Percentiles rank a stretch among this genome's conserved stretches.
Conservation (phyloP, 192 early-diverging fungal genomes). For the Glomus cerebriforme region DNA sequence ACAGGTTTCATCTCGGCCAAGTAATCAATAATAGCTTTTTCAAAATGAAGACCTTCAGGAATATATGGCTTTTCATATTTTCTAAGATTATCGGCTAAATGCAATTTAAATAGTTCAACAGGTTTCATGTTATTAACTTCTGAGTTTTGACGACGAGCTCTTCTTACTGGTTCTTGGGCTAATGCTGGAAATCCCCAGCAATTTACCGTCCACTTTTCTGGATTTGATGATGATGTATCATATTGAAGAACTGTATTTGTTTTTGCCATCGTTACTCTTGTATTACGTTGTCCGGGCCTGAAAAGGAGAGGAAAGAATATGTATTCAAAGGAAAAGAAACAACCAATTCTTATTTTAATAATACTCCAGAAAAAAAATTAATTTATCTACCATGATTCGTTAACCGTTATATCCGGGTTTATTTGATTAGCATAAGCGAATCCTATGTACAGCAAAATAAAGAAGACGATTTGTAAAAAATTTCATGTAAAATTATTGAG, state of each 20-base stretch:
- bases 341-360: neutral
- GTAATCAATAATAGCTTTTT: slow-evolving; percentile 17
- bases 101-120: slow-evolving; percentile 23
- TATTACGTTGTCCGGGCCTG: neutral
- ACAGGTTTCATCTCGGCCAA: neutral
- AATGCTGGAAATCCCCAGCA: slow-evolving; percentile 5
- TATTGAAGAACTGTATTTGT: slow-evolving; percentile 23
- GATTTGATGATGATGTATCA: neutral
- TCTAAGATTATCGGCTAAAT: neutral
- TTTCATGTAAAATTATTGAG: neutral
- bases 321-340: neutral
- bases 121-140: neutral
- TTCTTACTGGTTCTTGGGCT: neutral
- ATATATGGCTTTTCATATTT: neutral
- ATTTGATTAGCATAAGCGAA: neutral
- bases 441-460: neutral
- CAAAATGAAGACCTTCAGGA: neutral
- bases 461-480: neutral
- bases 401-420: neutral
- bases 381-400: neutral
- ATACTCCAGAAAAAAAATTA: neutral
- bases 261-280: neutral
- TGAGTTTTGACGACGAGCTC: neutral
- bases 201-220: neutral
- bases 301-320: neutral